Conservation (phyloP, 176 grass and related monocot species). For the Musa acuminata region DNA sequence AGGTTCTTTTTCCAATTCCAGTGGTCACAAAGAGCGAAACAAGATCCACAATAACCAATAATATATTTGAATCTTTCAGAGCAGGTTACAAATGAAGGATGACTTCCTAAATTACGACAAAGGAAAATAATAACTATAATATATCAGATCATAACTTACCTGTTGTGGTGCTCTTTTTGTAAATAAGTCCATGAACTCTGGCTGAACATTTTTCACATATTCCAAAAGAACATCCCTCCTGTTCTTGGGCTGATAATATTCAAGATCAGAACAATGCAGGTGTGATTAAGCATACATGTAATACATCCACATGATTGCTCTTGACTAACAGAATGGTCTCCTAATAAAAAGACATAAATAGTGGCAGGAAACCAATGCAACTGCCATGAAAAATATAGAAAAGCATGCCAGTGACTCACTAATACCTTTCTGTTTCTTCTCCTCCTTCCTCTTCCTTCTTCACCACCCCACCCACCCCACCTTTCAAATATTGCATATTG, state of each 20-base stretch:
- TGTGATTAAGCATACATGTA: constrained; percentile 1
- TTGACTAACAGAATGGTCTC: background rate
- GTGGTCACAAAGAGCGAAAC: background rate
- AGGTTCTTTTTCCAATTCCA: background rate
- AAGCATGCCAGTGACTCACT: no score
- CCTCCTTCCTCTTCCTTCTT: no score
- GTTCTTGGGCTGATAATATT: constrained; percentile 50
- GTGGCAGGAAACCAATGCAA: background rate
- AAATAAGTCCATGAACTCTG: constrained; percentile 97
- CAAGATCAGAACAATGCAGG: constrained; percentile 17
- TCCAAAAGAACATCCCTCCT: constrained; percentile 80
- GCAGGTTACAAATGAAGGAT: background rate
- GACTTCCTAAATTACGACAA: background rate
- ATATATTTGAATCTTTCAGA: background rate
- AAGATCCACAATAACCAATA: background rate
- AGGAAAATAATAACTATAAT: constrained; percentile 1
- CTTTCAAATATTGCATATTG: no score
- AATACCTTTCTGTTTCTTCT: no score
- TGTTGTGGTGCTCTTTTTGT: constrained; percentile 72
- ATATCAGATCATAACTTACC: constrained; percentile 24
- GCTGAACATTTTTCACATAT: constrained; percentile 78
- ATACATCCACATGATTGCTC: background rate
- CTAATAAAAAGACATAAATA: background rate
- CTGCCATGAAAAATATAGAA: no score
- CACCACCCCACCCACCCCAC: no score